phyloP scores from a whole-genome alignment of 1,284 basidiomycete genomes.

The Leccinum proximum region DNA sequence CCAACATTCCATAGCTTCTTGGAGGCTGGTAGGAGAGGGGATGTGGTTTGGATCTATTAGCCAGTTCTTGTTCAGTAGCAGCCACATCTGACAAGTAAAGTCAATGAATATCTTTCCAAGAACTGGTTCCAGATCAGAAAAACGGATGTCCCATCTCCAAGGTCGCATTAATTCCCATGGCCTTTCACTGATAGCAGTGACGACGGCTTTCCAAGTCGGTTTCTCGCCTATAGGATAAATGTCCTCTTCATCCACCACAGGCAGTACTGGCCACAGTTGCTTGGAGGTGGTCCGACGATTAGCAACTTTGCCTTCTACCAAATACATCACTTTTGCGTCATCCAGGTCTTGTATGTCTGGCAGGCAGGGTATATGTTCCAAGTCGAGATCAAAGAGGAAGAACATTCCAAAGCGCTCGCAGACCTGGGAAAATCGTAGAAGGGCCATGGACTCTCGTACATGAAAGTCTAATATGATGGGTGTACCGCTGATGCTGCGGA shows the following conservation, averaged over 20 bases:
- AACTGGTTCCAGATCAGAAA: background rate
- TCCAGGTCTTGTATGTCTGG: background rate
- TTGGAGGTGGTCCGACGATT: background rate
- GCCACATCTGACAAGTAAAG: slow-evolving; percentile 1
- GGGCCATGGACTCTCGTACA: slow-evolving; percentile 3
- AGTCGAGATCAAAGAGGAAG: background rate
- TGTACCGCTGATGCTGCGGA: background rate
- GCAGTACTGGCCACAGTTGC: background rate
- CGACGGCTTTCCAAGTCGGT: background rate
- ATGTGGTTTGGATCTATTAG: background rate
- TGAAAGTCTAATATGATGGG: slow-evolving; percentile 4
- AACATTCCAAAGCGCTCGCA: slow-evolving; percentile 3
- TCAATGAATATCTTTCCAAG: background rate
- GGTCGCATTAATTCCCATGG: background rate
- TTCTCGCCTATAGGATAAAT: background rate
- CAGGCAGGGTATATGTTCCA: background rate
- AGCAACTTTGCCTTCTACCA: background rate
- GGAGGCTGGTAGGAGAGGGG: background rate
- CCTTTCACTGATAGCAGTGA: background rate
- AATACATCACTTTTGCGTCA: background rate
- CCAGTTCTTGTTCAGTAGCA: background rate
- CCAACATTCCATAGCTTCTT: slow-evolving; percentile 3
- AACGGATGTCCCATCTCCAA: background rate
- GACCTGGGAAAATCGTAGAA: background rate
- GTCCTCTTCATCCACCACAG: background rate